These are phyloP conservation scores for Chrysoporthe deuterocubensis DNA, from an alignment of 2,329 filamentous ascomycete genomes.

Conservation along the genomic window DNA sequence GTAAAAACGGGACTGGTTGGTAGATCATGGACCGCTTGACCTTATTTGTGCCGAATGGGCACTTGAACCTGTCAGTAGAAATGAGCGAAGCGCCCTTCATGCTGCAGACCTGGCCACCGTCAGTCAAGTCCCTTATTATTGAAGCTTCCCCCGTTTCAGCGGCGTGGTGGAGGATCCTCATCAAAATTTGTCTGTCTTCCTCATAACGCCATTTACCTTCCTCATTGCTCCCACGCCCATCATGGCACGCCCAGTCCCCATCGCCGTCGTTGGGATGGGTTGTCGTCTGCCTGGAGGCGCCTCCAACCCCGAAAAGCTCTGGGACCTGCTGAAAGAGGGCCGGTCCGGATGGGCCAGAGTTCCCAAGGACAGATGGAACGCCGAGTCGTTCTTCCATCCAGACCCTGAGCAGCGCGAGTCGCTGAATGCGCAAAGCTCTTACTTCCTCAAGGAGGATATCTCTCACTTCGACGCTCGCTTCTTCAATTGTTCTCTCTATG, in stretches of 20 bases:
- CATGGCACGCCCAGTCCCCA: conserved; percentile 9
- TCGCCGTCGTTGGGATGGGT: conserved; percentile 16
- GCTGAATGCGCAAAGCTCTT: conserved; percentile 39
- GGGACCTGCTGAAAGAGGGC: conserved; percentile 36
- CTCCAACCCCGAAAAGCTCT: conserved; percentile 33
- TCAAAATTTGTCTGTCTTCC: not conserved
- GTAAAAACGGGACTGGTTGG: not conserved
- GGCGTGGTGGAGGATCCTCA: not conserved
- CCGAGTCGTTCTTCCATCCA: conserved; percentile 40
- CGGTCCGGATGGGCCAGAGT: conserved; percentile 38
- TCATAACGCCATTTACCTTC: not conserved
- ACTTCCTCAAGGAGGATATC: conserved; percentile 40
- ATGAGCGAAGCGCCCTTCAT: not conserved
- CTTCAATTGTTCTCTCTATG: conserved; percentile 10
- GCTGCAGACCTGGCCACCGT: not conserved
- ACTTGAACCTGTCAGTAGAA: not conserved
- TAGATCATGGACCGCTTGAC: not conserved
- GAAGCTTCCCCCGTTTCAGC: not conserved
- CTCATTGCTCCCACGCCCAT: not conserved
- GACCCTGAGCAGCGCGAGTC: conserved; percentile 39
- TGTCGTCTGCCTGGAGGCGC: conserved; percentile 19
- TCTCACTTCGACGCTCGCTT: conserved; percentile 38
- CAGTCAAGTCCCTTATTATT: not conserved
- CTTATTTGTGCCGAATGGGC: not conserved
- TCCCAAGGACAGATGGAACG: conserved; percentile 40